Base-by-base conservation (phyloP, 805 yeast genomes). In the Tetrapisispora arboricola region DNA sequence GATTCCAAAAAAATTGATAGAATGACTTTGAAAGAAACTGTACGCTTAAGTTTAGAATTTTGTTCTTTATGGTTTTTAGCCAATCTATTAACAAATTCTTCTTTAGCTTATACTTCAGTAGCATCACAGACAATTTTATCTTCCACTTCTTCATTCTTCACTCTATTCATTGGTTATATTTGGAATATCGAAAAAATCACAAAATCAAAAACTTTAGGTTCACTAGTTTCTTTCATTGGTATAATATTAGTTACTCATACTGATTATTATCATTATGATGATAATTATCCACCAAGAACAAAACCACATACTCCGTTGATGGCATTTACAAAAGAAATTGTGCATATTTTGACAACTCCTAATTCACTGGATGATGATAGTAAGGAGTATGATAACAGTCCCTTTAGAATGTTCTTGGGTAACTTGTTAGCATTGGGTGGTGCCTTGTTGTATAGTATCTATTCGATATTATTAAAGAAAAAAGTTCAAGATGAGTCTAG, bases 71-170 rank as follows among this genome's bases (percentile, higher is more conserved):
- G 98, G 98, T 92, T 85, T 57, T 45, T 78, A 15, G 94, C 97
- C 3, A 92, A 92, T 60, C 70, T 88, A 48, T 80, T 84, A 42
- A 86, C 92, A 25, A 92, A 92, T 61, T 85, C 95, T 0, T 79
- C 94, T 17, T 67, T 92, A 39, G 73, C 82, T 19, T 92, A 81
- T 60, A 92, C 98, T 0, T 79, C 88, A 11, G 98, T 92, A 17
- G 94, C 95, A 2, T 81, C 92, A 12, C 96, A 94, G 54, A 92
- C 97, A 3, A 90, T 92, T 19, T 64, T 92, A 30, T 83, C 95
- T 15, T 83, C 96, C 28, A 88, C 97, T 0, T 81, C 94, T 5
- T 84, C 95, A 7, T 87, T 92, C 57, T 92, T 92, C 73, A 92
- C 98, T 0, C 70, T 92, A 30, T 50, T 88, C 1, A 72, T 90